Percentiles rank a stretch among this genome's conserved stretches.
phyloP scores from a whole-genome alignment of 495 filamentous ascomycete species.

The Elasticomyces elasticus region DNA sequence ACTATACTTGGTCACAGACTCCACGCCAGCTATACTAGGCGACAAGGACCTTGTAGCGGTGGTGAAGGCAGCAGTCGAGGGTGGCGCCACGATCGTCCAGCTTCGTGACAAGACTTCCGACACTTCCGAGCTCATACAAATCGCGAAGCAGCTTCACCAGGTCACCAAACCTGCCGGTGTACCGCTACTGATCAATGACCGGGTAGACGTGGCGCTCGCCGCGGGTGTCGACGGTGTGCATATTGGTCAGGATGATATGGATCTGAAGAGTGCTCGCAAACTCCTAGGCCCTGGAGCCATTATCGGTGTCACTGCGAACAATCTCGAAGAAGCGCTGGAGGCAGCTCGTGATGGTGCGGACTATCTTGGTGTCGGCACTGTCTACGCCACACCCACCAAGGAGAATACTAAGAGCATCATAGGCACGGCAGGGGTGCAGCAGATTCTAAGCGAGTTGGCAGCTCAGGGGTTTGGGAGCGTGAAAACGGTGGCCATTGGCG shows the following conservation, averaged over 20 bases:
- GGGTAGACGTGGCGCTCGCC: constrained; percentile 83
- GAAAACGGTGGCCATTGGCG: constrained; percentile 70
- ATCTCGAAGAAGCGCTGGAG: constrained; percentile 52
- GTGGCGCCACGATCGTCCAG: constrained; percentile 82
- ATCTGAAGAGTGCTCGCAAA: constrained; percentile 53
- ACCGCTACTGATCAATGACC: constrained; percentile 88
- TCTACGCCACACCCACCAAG: constrained; percentile 76
- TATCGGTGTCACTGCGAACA: constrained; percentile 62
- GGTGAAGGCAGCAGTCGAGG: constrained; percentile 65
- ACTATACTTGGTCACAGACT: constrained; percentile 89
- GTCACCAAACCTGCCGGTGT: constrained; percentile 58
- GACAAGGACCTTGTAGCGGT: constrained; percentile 58
- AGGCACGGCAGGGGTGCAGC: constrained; percentile 63
- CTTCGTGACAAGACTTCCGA: constrained; percentile 81
- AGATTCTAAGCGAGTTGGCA: constrained; percentile 54
- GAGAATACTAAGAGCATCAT: constrained; percentile 73
- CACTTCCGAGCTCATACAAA: constrained; percentile 61
- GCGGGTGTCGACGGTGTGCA: constrained; percentile 84
- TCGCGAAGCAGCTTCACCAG: constrained; percentile 57
- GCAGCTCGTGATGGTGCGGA: constrained; percentile 66
- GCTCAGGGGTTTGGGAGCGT: constrained; percentile 21
- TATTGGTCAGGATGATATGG: constrained; percentile 89
- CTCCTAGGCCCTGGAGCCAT: constrained; percentile 63
- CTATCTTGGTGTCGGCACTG: constrained; percentile 53
- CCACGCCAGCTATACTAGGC: constrained; percentile 67